These are phyloP conservation scores for Tephrocybe sp. DNA, from an alignment of 768 basidiomycete genomes.

Conservation along the genomic window DNA sequence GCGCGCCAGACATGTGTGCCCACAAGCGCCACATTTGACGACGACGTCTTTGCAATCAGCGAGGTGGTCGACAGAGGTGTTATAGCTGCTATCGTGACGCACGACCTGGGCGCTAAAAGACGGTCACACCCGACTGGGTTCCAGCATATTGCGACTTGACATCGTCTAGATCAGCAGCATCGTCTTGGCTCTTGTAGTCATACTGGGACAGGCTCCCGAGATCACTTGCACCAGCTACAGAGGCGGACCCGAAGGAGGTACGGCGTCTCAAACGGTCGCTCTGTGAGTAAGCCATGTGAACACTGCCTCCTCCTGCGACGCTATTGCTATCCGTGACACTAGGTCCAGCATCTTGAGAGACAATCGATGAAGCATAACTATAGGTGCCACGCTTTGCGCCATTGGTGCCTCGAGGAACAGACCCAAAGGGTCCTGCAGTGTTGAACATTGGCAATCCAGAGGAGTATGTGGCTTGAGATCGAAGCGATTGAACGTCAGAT, in stretches of 20 bases:
- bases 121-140: constrained; percentile 82
- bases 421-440: constrained; percentile 65
- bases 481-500: constrained; percentile 91
- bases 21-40: constrained; percentile 10
- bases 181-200: constrained; percentile 89
- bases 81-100: constrained; percentile 6
- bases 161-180: constrained; percentile 74
- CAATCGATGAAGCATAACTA: constrained; percentile 86
- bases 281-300: constrained; percentile 81
- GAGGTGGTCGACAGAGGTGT: constrained; percentile 9
- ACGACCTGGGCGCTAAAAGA: constrained; percentile 46
- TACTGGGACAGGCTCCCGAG: constrained; percentile 76
- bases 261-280: constrained; percentile 83
- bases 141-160: constrained; percentile 87
- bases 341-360: constrained; percentile 86
- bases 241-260: constrained; percentile 66
- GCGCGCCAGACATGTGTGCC: constrained; percentile 1
- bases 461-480: constrained; percentile 95
- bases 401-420: constrained; percentile 59
- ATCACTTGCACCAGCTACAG: constrained; percentile 72
- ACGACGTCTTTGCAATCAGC: constrained; percentile 8
- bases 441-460: constrained; percentile 88
- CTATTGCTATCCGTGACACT: constrained; percentile 58
- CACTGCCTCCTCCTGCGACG: constrained; percentile 53
- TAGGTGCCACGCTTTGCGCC: constrained; percentile 76